Conservation (phyloP, 805 yeast genomes). For the Wickerhamiella siamensis region DNA sequence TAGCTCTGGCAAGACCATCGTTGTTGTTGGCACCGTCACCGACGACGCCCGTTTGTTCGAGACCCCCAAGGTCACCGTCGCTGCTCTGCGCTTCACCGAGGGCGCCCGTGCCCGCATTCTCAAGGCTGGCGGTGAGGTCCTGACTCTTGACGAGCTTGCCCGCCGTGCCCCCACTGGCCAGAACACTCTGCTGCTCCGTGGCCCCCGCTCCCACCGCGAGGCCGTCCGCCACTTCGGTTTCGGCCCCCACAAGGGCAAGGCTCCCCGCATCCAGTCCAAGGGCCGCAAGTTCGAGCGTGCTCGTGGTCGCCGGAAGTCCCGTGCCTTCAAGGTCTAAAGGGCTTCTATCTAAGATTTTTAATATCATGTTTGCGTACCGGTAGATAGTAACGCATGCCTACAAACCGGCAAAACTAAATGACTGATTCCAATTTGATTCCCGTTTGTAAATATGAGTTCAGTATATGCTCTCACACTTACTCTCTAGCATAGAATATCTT, state of each 20-base stretch:
- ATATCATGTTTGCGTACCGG: conserved; percentile 1
- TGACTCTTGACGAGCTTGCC: conserved; percentile 98
- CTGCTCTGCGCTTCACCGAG: conserved; percentile 98
- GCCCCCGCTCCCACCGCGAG: conserved; percentile 98
- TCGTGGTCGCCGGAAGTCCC: conserved; percentile 98
- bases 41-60: conserved; percentile 90
- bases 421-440: too few species aligned
- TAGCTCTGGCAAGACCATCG: conserved; percentile 82
- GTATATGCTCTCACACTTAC: too few species aligned
- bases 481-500: too few species aligned
- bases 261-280: conserved; percentile 92
- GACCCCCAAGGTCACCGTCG: conserved; percentile 94
- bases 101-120: conserved; percentile 95
- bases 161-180: conserved; percentile 98
- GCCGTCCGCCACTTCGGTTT: conserved; percentile 99
- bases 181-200: conserved; percentile 96
- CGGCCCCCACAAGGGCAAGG: conserved; percentile 99
- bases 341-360: conserved; percentile 1
- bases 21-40: conserved; percentile 98
- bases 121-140: conserved; percentile 99
- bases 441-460: too few species aligned
- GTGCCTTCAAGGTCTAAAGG: conserved; percentile 98
- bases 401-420: too few species aligned
- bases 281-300: conserved; percentile 99
- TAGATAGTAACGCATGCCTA: not conserved